These are phyloP conservation scores for Brachypodium distachyon DNA, from an alignment of 202 grass and related monocot species.

Conservation along the genomic window DNA sequence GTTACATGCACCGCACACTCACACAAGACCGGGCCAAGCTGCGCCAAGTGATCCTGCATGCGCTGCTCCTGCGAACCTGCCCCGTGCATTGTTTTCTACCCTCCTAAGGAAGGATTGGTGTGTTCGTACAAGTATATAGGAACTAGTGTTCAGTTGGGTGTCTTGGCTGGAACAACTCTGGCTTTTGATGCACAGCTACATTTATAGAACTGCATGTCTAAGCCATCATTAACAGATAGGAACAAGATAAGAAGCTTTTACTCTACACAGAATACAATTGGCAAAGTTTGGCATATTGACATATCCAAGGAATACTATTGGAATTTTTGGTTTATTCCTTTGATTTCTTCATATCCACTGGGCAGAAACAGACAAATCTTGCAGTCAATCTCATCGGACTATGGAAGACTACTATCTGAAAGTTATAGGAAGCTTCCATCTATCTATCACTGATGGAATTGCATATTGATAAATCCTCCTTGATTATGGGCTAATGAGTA, in stretches of 20 bases:
- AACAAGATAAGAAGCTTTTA: neutral
- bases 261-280: neutral
- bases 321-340: constrained; percentile 22
- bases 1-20: constrained; percentile 24
- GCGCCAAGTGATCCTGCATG: neutral
- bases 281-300: constrained; percentile 5
- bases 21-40: constrained; percentile 15
- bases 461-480: neutral
- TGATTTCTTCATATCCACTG: constrained; percentile 2
- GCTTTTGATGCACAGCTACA: neutral
- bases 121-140: neutral
- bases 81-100: neutral
- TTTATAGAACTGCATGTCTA: neutral
- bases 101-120: neutral
- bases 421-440: neutral
- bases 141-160: neutral
- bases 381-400: neutral
- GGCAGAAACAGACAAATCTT: neutral
- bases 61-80: neutral
- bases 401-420: neutral
- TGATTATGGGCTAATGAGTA: neutral
- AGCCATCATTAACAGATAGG: neutral
- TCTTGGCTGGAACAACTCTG: constrained; percentile 7
- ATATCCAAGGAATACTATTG: neutral
- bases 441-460: neutral